Conservation (phyloP, 352 stramenopile genomes). For the Phytopythium sindhum region DNA sequence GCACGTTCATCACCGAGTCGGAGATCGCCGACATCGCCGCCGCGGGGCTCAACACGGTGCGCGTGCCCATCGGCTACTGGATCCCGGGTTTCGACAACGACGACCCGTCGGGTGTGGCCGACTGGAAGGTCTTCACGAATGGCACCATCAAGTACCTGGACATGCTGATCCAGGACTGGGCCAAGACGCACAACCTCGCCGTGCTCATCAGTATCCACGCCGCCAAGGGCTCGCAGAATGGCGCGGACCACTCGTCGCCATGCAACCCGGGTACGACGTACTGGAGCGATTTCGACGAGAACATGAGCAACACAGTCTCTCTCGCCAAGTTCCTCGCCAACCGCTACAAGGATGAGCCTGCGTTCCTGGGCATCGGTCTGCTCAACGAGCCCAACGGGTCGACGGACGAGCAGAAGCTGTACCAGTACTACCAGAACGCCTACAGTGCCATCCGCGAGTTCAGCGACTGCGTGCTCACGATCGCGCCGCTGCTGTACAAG, state of each 20-base stretch:
- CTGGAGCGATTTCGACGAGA: conserved; percentile 50
- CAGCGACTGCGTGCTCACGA: conserved; percentile 64
- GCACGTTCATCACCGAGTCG: conserved; percentile 61
- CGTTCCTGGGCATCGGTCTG: conserved; percentile 75
- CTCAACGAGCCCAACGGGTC: conserved; percentile 67
- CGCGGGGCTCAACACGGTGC: conserved; percentile 76
- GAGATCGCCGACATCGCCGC: conserved; percentile 61
- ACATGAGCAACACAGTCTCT: conserved; percentile 52
- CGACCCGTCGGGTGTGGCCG: conserved; percentile 29
- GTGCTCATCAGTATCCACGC: conserved; percentile 58
- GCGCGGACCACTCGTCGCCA: conserved; percentile 63
- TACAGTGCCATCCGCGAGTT: conserved; percentile 53
- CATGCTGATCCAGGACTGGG: conserved; percentile 32
- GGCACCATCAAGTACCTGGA: conserved; percentile 25
- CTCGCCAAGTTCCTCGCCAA: conserved; percentile 45
- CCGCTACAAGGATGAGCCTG: conserved; percentile 60
- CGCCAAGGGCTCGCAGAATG: conserved; percentile 77
- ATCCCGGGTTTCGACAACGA: conserved; percentile 70
- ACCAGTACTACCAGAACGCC: conserved; percentile 71
- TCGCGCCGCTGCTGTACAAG: conserved; percentile 49
- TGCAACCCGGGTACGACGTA: conserved; percentile 34
- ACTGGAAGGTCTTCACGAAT: conserved; percentile 41
- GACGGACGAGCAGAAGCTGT: conserved; percentile 53
- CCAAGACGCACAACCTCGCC: conserved; percentile 36
- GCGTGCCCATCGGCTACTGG: conserved; percentile 78